These are phyloP conservation scores for Bipolaris gigantea DNA, from an alignment of 2,329 filamentous ascomycete species.

Conservation along the genomic window DNA sequence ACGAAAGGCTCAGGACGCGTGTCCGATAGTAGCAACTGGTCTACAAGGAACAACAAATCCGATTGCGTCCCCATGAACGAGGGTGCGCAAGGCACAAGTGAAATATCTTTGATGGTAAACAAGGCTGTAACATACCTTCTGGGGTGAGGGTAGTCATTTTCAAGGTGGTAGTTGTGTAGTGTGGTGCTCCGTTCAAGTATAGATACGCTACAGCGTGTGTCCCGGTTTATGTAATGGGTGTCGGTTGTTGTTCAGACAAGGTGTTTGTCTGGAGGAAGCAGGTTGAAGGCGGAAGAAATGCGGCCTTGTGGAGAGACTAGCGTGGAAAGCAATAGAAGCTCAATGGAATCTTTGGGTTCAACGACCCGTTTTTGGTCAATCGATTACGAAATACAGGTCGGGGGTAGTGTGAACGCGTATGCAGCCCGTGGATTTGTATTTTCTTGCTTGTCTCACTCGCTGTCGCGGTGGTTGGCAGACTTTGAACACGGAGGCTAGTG, in stretches of 20 bases:
- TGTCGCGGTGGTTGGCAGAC: conserved; percentile 9
- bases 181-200: conserved; percentile 1
- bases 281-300: conserved; percentile 43
- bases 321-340: conserved; percentile 46
- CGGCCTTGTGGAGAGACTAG: conserved; percentile 40
- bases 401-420: background rate
- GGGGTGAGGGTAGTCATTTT: conserved; percentile 42
- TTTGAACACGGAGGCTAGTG: conserved; percentile 18
- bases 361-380: conserved; percentile 23
- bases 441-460: conserved; percentile 5
- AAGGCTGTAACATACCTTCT: conserved; percentile 46
- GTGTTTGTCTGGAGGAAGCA: conserved; percentile 27
- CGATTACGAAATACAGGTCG: conserved; percentile 11
- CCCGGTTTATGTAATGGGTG: conserved; percentile 1
- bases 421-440: conserved; percentile 1
- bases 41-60: background rate
- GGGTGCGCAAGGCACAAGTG: background rate
- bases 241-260: conserved; percentile 17
- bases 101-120: conserved; percentile 5
- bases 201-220: background rate
- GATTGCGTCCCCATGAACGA: background rate
- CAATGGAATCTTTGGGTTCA: conserved; percentile 34
- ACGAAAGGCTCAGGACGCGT: conserved; percentile 8
- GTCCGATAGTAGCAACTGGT: background rate
- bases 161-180: conserved; percentile 8